Percentiles rank a stretch among this genome's conserved stretches.
Evolutionary conservation across 2,329 filamentous ascomycete species (phyloP).

Genomic region (Drechmeria coniospora): DNA sequence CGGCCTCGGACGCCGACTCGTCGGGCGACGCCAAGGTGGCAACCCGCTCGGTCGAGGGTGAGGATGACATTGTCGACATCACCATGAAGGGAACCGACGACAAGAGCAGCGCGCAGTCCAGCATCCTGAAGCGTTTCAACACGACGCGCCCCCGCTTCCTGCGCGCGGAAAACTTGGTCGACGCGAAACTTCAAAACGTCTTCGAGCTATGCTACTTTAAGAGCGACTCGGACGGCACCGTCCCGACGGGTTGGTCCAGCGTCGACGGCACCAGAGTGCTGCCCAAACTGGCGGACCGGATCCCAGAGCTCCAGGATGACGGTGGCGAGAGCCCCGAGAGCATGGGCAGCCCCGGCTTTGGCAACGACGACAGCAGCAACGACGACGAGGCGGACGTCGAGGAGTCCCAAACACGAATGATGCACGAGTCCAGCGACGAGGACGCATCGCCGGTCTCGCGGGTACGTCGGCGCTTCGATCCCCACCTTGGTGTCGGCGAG

Average conservation of each 20-base stretch:
- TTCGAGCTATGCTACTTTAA: slow-evolving; percentile 62
- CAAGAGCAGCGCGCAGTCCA: slow-evolving; percentile 16
- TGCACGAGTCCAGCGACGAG: slow-evolving; percentile 42
- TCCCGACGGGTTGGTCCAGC: slow-evolving; percentile 56
- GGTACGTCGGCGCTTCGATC: slow-evolving; percentile 8
- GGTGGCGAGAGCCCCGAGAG: slow-evolving; percentile 33
- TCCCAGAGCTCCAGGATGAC: slow-evolving; percentile 29
- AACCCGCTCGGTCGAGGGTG: slow-evolving; percentile 67
- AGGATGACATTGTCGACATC: slow-evolving; percentile 83
- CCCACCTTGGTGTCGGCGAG: neutral
- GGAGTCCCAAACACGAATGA: slow-evolving; percentile 35
- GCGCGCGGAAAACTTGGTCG: slow-evolving; percentile 40
- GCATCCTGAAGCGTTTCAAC: slow-evolving; percentile 31
- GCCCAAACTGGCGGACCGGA: slow-evolving; percentile 33
- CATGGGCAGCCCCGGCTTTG: slow-evolving; percentile 31
- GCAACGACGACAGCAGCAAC: slow-evolving; percentile 34
- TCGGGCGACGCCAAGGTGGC: slow-evolving; percentile 56
- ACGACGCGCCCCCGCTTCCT: slow-evolving; percentile 36
- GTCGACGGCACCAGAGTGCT: slow-evolving; percentile 44
- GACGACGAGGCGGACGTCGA: slow-evolving; percentile 27
- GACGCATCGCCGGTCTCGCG: slow-evolving; percentile 17
- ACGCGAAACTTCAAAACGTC: slow-evolving; percentile 48
- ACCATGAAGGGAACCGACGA: slow-evolving; percentile 56
- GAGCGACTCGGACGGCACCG: slow-evolving; percentile 33
- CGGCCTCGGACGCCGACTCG: slow-evolving; percentile 46